These are phyloP conservation scores for Sclerotinia subarctica DNA, from an alignment of 2,329 filamentous ascomycete species.

Conservation along the genomic window DNA sequence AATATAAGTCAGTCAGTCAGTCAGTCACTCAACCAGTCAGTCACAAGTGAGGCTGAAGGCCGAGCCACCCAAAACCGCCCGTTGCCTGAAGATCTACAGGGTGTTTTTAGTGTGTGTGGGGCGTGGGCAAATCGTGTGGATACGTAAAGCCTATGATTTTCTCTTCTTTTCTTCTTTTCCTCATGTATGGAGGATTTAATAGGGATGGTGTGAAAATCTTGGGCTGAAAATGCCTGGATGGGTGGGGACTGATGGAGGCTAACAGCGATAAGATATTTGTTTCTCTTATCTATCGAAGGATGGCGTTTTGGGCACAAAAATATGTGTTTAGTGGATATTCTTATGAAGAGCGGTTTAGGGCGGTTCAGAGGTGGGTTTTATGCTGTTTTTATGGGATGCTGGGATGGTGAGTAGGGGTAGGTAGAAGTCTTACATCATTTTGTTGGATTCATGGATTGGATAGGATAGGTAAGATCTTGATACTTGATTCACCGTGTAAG, in stretches of 20 bases:
- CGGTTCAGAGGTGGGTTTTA: too few species aligned
- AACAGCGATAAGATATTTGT: too few species aligned
- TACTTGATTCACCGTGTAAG: neutral
- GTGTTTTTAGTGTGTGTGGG: neutral
- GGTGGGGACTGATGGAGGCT: too few species aligned
- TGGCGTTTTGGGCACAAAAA: too few species aligned
- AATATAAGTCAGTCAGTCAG: neutral
- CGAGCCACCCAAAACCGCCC: neutral
- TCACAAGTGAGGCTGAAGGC: constrained; percentile 8
- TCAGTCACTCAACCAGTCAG: neutral
- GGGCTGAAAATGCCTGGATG: neutral
- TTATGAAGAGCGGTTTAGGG: too few species aligned
- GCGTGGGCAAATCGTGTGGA: neutral
- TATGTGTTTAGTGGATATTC: too few species aligned
- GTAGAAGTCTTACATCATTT: neutral
- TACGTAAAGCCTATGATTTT: neutral
- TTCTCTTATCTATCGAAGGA: too few species aligned
- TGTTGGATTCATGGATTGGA: too few species aligned
- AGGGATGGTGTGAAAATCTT: neutral
- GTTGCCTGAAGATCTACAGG: constrained; percentile 7
- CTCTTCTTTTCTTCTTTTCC: too few species aligned
- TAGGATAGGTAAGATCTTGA: neutral
- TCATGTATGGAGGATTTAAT: neutral
- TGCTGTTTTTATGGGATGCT: too few species aligned
- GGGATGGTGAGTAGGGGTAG: too few species aligned